Evolutionary conservation across 164 flowering plant species (phyloP), one percentile per base, ranked within the genome.

Genomic region (Vitis rupestris): DNA sequence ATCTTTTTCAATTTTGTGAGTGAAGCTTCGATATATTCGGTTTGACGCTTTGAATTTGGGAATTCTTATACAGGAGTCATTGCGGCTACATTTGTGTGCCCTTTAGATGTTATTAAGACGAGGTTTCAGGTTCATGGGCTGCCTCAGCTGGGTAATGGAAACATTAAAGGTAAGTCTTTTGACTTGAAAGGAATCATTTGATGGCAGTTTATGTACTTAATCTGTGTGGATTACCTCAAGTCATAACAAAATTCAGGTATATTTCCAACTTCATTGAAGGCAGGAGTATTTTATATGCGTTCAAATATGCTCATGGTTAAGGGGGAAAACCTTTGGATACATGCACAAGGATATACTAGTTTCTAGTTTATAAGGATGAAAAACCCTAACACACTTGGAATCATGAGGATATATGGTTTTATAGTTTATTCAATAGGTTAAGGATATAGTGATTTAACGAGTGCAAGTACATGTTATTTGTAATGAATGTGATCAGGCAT

Each of bases 41-140:
- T 60, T 51, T 8, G 55, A 54, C 64, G 64, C 44, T 17, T n/a
- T 12, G 23, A 52, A 12, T 31, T 64, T 74, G 68, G 67, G 53
- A 23, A 19, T 62, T 62, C 50, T 61, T 53, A 37, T 80, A 69
- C 82, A 95, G 98, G 99, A 48, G 91, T 80, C 52, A 83, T 91
- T 65, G 98, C 98, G 50, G 99, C 99, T 19, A 89, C 99, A 0
- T 95, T 95, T 80, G 99, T 95, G 63, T 95, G 99, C 75, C 99
- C 99, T 52, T 82, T 95, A 72, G 99, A 95, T 88, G 97, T 95
- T 13, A 93, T 95, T 71, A 95, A 93, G 78, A 95, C 99, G 29
- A 84, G 97, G 80, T 80, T 95, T 76, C 99, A 95, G 74, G 99
- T 95, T 64, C 98, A 95, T 74, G 99, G 99, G 61, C 67, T 90